These are phyloP conservation scores for Afroboletus lepidellus DNA, from an alignment of 1,284 basidiomycete genomes.

Conservation along the genomic window DNA sequence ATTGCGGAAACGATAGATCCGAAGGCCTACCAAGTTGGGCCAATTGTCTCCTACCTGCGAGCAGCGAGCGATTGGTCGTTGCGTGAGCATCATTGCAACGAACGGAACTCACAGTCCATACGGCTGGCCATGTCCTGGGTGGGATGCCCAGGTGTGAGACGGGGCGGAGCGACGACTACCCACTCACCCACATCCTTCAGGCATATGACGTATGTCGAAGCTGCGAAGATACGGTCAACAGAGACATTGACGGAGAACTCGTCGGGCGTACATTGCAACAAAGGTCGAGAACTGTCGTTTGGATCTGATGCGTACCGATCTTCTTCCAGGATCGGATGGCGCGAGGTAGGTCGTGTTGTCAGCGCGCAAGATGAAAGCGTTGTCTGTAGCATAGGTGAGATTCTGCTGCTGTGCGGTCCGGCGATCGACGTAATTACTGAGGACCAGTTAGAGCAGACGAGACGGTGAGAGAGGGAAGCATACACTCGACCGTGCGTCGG, in stretches of 20 bases:
- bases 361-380: constrained; percentile 37
- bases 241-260: not conserved
- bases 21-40: constrained; percentile 15
- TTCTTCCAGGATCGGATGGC: constrained; percentile 25
- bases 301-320: constrained; percentile 29
- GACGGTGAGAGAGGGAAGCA: constrained; percentile 1
- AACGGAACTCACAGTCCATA: constrained; percentile 24
- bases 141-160: not conserved
- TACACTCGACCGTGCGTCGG: constrained; percentile 39
- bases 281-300: constrained; percentile 13
- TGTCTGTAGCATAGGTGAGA: constrained; percentile 31
- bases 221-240: constrained; percentile 4
- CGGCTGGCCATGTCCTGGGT: constrained; percentile 29
- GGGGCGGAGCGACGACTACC: not conserved
- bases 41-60: constrained; percentile 24
- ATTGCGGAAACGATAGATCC: not conserved
- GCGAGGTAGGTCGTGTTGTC: constrained; percentile 30
- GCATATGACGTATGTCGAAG: constrained; percentile 29
- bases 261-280: constrained; percentile 20
- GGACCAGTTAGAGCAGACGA: not conserved
- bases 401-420: constrained; percentile 31
- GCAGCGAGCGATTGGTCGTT: not conserved
- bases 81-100: not conserved
- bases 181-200: constrained; percentile 31
- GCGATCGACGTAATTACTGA: constrained; percentile 36